phyloP scores from a whole-genome alignment of 371 early-diverging fungal genomes.

The Entomophthora muscae region DNA sequence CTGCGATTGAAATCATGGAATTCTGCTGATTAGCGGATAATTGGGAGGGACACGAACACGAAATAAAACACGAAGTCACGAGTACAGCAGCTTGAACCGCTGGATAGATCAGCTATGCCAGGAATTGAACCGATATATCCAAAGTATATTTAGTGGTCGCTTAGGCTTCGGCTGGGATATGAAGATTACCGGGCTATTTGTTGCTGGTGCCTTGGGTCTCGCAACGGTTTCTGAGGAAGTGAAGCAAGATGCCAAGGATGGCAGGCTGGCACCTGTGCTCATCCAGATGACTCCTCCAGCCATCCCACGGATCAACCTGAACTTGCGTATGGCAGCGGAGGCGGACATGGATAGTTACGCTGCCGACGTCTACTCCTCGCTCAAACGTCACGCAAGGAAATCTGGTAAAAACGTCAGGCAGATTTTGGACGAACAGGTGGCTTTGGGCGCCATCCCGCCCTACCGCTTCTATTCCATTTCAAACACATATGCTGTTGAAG shows the following conservation, averaged over 20 bases:
- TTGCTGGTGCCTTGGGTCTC: not conserved
- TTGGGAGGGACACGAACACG: too few species aligned
- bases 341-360: not conserved
- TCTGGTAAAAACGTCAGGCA: not conserved
- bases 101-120: too few species aligned
- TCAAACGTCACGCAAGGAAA: not conserved
- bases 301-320: not conserved
- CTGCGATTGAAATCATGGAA: too few species aligned
- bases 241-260: not conserved
- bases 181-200: not conserved
- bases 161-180: too few species aligned
- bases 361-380: not conserved
- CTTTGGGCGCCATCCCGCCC: not conserved
- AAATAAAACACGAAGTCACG: too few species aligned
- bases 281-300: not conserved
- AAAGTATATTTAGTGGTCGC: too few species aligned
- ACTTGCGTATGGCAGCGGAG: not conserved
- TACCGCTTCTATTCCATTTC: conserved; percentile 7
- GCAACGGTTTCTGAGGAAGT: not conserved
- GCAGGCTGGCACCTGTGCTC: not conserved
- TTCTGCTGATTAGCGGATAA: too few species aligned
- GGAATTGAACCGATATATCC: too few species aligned
- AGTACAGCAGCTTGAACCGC: too few species aligned
- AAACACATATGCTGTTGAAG: conserved; percentile 4
- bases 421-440: not conserved